Evolutionary conservation across 371 early-diverging fungal species (phyloP).

Genomic region (Mucor plumbeus): DNA sequence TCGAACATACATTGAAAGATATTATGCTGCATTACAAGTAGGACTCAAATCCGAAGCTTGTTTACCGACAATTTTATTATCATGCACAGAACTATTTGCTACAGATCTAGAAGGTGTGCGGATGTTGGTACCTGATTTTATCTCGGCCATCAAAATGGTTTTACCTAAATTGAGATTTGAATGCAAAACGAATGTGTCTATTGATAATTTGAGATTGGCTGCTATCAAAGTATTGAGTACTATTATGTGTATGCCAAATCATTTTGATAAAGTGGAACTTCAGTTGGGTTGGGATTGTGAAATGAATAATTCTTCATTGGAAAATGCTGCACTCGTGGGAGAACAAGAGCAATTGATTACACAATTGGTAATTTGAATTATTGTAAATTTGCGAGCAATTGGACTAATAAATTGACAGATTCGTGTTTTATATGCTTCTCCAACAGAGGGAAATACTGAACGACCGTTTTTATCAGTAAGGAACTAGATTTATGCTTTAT

Average conservation of each 20-base stretch:
- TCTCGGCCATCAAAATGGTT: conserved; percentile 69
- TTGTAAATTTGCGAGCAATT: neutral
- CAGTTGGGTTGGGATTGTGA: conserved; percentile 60
- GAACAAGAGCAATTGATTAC: conserved; percentile 64
- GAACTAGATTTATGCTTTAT: too few relatives aligned
- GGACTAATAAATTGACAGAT: conserved; percentile 35
- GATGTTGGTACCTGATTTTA: conserved; percentile 75
- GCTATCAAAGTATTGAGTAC: conserved; percentile 70
- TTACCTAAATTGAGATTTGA: conserved; percentile 62
- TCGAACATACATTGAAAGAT: conserved; percentile 71
- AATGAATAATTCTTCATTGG: conserved; percentile 31
- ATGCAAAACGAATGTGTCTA: conserved; percentile 39
- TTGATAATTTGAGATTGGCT: conserved; percentile 71
- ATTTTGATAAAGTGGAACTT: conserved; percentile 53
- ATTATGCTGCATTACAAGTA: conserved; percentile 68
- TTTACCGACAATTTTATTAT: conserved; percentile 69
- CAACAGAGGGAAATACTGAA: conserved; percentile 34
- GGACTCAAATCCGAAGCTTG: conserved; percentile 68
- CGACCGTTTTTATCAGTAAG: conserved; percentile 54
- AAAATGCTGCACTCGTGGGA: conserved; percentile 28
- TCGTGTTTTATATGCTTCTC: conserved; percentile 59
- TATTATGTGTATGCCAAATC: conserved; percentile 74
- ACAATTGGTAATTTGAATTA: conserved; percentile 45
- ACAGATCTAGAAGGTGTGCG: conserved; percentile 73
- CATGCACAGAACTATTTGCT: conserved; percentile 68